Evolutionary conservation across 208 protist genomes (phyloP).

Genomic region (Crithidia expoeki): DNA sequence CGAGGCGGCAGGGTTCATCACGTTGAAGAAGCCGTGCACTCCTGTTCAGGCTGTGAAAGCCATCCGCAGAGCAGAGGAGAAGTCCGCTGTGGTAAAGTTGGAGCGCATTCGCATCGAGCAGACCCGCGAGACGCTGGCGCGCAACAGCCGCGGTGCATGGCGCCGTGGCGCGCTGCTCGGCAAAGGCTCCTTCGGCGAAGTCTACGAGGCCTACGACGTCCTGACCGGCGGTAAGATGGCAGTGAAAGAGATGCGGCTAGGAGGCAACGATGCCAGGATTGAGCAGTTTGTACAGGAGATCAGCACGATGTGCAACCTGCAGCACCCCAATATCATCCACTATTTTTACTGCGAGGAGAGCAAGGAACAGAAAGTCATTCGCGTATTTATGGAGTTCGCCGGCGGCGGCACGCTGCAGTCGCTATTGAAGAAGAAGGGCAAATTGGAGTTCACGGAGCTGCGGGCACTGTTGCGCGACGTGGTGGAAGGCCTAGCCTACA

Average conservation of each 20-base stretch:
- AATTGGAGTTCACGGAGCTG: conserved; percentile 68
- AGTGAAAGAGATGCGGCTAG: conserved; percentile 84
- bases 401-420: conserved; percentile 78
- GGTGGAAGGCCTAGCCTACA: conserved; percentile 88
- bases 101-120: conserved; percentile 76
- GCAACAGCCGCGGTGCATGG: conserved; percentile 87
- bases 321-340: conserved; percentile 94
- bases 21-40: conserved; percentile 84
- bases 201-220: conserved; percentile 85
- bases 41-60: conserved; percentile 75
- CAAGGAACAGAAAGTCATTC: conserved; percentile 59
- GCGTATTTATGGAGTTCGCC: conserved; percentile 94
- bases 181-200: conserved; percentile 83
- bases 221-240: conserved; percentile 91
- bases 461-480: conserved; percentile 75
- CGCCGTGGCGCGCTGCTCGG: conserved; percentile 75
- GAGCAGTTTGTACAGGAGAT: conserved; percentile 88
- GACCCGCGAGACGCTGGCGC: conserved; percentile 78
- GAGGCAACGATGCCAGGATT: conserved; percentile 64
- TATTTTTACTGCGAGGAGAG: conserved; percentile 93
- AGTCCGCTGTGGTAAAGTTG: conserved; percentile 69
- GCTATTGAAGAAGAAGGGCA: conserved; percentile 57
- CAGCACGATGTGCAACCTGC: conserved; percentile 89
- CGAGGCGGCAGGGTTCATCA: conserved; percentile 82
- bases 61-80: conserved; percentile 79